phyloP scores from a whole-genome alignment of 495 filamentous ascomycete genomes.

The Penicillium macrosclerotiorum region DNA sequence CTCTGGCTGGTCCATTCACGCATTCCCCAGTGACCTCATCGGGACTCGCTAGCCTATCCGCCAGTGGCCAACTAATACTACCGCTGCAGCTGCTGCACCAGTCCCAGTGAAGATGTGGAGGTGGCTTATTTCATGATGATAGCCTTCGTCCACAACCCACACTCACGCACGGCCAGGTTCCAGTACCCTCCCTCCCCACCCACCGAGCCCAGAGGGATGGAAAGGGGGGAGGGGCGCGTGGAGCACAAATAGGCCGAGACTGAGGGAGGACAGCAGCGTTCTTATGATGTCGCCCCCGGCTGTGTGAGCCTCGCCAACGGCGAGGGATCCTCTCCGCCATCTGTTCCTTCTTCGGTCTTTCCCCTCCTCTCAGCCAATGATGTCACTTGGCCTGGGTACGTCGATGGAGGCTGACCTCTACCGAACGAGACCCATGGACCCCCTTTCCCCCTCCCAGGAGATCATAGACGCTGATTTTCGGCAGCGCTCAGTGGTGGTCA shows the following conservation, averaged over 20 bases:
- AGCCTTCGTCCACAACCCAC: conserved; percentile 3
- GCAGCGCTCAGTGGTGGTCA: no score
- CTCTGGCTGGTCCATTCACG: conserved; percentile 9
- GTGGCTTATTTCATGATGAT: conserved; percentile 25
- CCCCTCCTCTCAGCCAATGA: conserved; percentile 24
- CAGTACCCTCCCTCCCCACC: background rate
- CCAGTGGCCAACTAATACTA: conserved; percentile 19
- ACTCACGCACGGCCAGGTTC: background rate
- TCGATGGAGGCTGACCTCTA: conserved; percentile 6
- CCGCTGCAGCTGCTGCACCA: conserved; percentile 10
- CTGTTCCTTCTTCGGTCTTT: background rate
- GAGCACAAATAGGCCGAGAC: no score
- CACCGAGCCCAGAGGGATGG: conserved; percentile 1
- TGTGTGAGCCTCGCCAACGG: background rate
- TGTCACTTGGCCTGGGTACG: conserved; percentile 20
- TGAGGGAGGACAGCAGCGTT: conserved; percentile 4
- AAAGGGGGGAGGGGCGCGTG: background rate
- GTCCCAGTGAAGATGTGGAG: conserved; percentile 23
- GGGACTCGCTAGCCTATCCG: conserved; percentile 14
- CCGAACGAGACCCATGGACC: background rate
- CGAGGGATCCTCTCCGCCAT: background rate
- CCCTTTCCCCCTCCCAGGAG: conserved; percentile 16
- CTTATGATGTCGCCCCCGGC: conserved; percentile 25
- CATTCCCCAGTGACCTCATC: conserved; percentile 40
- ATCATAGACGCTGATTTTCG: conserved; percentile 17